Evolutionary conservation across 2,329 filamentous ascomycete genomes (phyloP), one percentile per base, ranked within the genome.

Genomic region (Aaosphaeria arxii): DNA sequence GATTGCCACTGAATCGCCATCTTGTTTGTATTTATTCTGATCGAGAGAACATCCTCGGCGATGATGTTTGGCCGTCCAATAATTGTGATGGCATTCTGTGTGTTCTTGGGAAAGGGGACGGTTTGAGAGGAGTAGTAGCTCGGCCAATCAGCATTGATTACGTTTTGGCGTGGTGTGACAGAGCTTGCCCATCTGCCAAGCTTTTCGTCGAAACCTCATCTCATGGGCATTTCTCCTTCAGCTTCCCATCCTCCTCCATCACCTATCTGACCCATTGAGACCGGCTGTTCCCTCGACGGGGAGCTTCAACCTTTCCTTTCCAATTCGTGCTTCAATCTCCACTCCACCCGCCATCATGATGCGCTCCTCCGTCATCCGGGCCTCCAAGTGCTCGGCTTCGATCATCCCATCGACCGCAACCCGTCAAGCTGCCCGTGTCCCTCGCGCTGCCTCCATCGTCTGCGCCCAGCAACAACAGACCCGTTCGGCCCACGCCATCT

Each of bases 401-500:
- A 51, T 66, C 56, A 54, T 66, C 53, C 54, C 62, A 50, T 65
- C 66, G 49, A 55, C 62, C 58, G 61, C 64, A 57, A 64, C 61
- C 45, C 67, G 66, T 57, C 64, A 60, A 57, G 59, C 63, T 49
- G 46, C 64, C 50, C 55, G 55, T 47, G 45, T 50, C 44, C 58
- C 63, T 52, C 62, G 60, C 47, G 52, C 58, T 50, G 57, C 60
- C 41, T 66, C 70, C 50, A 65, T 69, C 51, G 70, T 67, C 54
- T 68, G 71, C 65, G 56, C 60, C 48, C 67, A 67, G 56, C 66
- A 72, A 52, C 76, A 81, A 70, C 76, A 79, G 69, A 73, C 72
- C 54, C 78, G 81, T 66, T 84, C 87, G 64, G 88, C 88, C 63
- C 91, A 96, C 74, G 91, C 92, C 72, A 95, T 99, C 77, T 95